Evolutionary conservation across 1,284 basidiomycete species (phyloP), one percentile per base, ranked within the genome.

Genomic region (Acaromyces ingoldii): DNA sequence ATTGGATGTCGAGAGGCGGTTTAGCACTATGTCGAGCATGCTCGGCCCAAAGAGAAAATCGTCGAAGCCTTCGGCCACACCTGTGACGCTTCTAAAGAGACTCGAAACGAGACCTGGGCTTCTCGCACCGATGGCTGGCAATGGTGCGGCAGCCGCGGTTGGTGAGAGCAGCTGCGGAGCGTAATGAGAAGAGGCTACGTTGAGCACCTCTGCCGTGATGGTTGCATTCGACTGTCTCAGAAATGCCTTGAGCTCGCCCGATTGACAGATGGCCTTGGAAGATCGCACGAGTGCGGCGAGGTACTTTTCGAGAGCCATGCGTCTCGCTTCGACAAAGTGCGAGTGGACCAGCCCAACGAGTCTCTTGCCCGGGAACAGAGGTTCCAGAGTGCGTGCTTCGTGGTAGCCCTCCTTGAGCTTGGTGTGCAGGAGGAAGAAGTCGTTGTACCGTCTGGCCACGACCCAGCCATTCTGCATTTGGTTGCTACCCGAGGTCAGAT

Each of bases 361-460:
- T 25, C 65, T 43, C 24, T 63, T 64, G 9, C 67, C 65, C 0
- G 67, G 67, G 22, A 69, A 67, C n/a, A 62, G 49, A 2, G 57
- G 40, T 25, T 70, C 65, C 21, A 64, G 58, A 22, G 59, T 49
- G 13, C 58, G 42, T n/a, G 63, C 63, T 33, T 60, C 57, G 19
- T 49, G 49, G 28, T 42, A 60, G 13, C 57, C 82, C 47, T 91
- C 89, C 53, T 84, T 83, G 42, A 98, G 77, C 53, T 85, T 84
- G 62, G 85, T 86, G 72, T 96, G 89, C 80, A 96, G 85, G 48
- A 82, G 84, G 66, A 87, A 82, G 75, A 98, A 98, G 73, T 97
- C 92, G 74, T 90, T 95, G 75, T 95, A 98, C 56, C 93, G 80
- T 60, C 91, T 80, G 4, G 89, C 85, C 2, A 96, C 86, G 24